Percentiles rank a stretch among this genome's conserved stretches.
Evolutionary conservation across 2,329 filamentous ascomycete species (phyloP).

Genomic region (Aureobasidium lini): DNA sequence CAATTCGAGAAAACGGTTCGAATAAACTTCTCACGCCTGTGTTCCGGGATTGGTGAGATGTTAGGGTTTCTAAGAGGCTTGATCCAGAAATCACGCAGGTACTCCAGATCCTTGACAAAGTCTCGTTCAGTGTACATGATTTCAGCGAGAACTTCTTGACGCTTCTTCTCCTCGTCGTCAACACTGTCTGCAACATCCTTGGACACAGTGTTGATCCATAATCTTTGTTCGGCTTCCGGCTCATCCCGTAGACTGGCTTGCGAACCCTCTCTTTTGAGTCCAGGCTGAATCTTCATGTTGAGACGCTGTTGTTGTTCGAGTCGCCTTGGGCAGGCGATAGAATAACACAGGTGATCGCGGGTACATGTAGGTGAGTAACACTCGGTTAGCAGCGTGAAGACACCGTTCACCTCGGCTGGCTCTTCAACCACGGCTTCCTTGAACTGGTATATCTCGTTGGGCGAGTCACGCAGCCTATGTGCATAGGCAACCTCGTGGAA

Average conservation of each 20-base stretch:
- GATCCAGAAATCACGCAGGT: slow-evolving; percentile 98
- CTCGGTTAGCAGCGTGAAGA: slow-evolving; percentile 92
- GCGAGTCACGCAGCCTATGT: slow-evolving; percentile 88
- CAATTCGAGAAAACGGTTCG: slow-evolving; percentile 94
- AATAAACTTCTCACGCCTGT: slow-evolving; percentile 82
- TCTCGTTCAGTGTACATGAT: slow-evolving; percentile 98
- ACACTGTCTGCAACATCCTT: slow-evolving; percentile 90
- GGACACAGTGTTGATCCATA: slow-evolving; percentile 98
- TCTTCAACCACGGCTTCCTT: slow-evolving; percentile 86
- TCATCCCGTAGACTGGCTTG: slow-evolving; percentile 72
- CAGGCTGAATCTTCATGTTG: slow-evolving; percentile 87
- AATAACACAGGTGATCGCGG: slow-evolving; percentile 90
- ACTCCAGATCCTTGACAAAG: slow-evolving; percentile 98
- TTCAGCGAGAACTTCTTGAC: slow-evolving; percentile 96
- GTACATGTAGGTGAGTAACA: slow-evolving; percentile 98
- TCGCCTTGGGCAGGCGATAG: slow-evolving; percentile 88
- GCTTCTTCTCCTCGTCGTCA: slow-evolving; percentile 87
- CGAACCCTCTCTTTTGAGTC: slow-evolving; percentile 65
- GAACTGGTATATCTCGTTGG: slow-evolving; percentile 93
- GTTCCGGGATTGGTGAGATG: slow-evolving; percentile 78
- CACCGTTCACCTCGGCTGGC: slow-evolving; percentile 79
- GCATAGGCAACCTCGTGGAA: slow-evolving; percentile 99
- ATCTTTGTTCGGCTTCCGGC: slow-evolving; percentile 88
- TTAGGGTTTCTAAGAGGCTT: slow-evolving; percentile 72
- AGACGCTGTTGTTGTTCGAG: slow-evolving; percentile 90